Conservation (phyloP, 257 asterid species). For the Lavandula angustifolia region DNA sequence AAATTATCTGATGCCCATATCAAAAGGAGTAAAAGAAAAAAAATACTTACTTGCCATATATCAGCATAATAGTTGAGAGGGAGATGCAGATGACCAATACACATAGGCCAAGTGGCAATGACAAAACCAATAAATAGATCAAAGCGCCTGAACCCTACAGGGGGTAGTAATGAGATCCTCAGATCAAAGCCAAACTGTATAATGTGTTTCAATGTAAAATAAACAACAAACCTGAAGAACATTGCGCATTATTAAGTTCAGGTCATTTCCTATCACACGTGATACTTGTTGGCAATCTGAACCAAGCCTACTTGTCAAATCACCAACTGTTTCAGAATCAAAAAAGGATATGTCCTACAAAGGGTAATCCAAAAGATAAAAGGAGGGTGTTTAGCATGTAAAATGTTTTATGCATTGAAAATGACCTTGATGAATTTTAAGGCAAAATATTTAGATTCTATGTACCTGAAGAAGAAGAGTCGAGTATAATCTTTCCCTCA, state of each 20-base stretch:
- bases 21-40: slow-evolving; percentile 22
- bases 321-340: slow-evolving; percentile 95
- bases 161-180: slow-evolving; percentile 37
- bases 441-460: slow-evolving; percentile 16
- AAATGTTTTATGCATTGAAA: slow-evolving; percentile 14
- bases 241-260: slow-evolving; percentile 83
- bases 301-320: slow-evolving; percentile 98
- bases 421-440: slow-evolving; percentile 17
- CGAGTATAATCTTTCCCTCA: slow-evolving; percentile 82
- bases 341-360: slow-evolving; percentile 93
- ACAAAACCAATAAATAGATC: slow-evolving; percentile 75
- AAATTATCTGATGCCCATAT: slow-evolving; percentile 20
- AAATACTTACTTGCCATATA: slow-evolving; percentile 82
- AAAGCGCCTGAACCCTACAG: slow-evolving; percentile 88
- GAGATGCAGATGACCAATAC: slow-evolving; percentile 74
- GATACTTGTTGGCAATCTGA: slow-evolving; percentile 99
- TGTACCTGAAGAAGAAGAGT: slow-evolving; percentile 87
- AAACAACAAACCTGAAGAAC: slow-evolving; percentile 74
- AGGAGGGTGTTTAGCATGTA: slow-evolving; percentile 2
- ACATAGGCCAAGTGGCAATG: slow-evolving; percentile 88
- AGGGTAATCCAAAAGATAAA: slow-evolving; percentile 26
- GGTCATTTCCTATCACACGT: slow-evolving; percentile 95
- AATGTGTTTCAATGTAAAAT: slow-evolving; percentile 13
- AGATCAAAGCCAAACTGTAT: slow-evolving; percentile 22
- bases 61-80: slow-evolving; percentile 71